Evolutionary conservation across 2,329 filamentous ascomycete genomes (phyloP).

Genomic region (Apiospora kogelbergensis): DNA sequence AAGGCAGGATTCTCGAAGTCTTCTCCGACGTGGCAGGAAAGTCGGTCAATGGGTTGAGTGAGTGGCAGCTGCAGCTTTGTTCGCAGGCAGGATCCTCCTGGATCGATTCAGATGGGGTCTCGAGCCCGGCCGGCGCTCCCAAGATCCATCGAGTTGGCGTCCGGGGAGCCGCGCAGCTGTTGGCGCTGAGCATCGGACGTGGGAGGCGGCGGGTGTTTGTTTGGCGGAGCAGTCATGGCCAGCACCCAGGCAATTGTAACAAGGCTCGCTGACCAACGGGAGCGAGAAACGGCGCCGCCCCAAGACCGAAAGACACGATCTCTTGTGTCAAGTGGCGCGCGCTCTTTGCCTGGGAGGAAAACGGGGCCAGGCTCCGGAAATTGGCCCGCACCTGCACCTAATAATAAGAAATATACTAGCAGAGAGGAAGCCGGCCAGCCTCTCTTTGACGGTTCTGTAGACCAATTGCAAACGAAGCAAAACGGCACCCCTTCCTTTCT

Average conservation of each 20-base stretch:
- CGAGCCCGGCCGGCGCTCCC: constrained; percentile 17
- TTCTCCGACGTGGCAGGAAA: not conserved
- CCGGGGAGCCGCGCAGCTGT: constrained; percentile 23
- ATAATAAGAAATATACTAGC: constrained; percentile 2
- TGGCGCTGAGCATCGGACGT: constrained; percentile 17
- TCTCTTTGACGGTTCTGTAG: constrained; percentile 5
- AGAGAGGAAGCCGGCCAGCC: not conserved
- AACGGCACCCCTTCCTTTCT: not conserved
- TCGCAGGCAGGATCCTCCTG: not conserved
- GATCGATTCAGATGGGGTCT: constrained; percentile 9
- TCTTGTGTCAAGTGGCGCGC: constrained; percentile 29
- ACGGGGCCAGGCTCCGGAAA: constrained; percentile 3
- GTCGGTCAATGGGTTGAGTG: not conserved
- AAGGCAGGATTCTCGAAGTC: not conserved
- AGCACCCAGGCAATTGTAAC: constrained; percentile 15
- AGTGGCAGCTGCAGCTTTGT: not conserved
- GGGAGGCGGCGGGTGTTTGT: constrained; percentile 13
- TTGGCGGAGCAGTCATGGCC: constrained; percentile 19
- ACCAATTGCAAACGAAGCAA: constrained; percentile 22
- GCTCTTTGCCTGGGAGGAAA: constrained; percentile 17
- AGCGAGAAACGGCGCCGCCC: not conserved
- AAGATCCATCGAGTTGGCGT: constrained; percentile 11
- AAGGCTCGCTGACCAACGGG: not conserved
- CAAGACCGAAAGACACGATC: constrained; percentile 15
- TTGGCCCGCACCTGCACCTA: not conserved